Evolutionary conservation across 1,284 basidiomycete genomes (phyloP), one percentile per base, ranked within the genome.

Genomic region (Rugosomyces carneus): DNA sequence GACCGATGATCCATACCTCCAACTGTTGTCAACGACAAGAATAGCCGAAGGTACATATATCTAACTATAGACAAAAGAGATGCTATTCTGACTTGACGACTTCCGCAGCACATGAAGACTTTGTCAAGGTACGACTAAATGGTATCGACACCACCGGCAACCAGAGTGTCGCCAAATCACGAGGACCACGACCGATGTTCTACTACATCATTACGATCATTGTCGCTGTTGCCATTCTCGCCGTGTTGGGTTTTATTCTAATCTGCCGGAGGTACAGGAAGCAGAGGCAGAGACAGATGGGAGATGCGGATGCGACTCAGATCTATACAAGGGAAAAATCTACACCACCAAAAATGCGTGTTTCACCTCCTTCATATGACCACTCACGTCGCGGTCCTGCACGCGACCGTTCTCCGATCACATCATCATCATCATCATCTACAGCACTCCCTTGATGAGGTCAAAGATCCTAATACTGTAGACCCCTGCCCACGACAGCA

Each of bases 11-110:
- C 80, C 82, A 2, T 86, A 73, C 60, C 66, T 84, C 18, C 82
- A 84, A 51, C 63, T 86, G 23, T 68, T 81, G 20, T 70, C 80
- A 1, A 62, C 71, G 8, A 81, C 77, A 3, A 63, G 73, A 44
- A 54, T 60, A 15, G 56, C 61, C 1, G 55, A 70, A 60, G 69
- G 68, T 67, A 42, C 2, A 11, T n/a, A 31, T 40, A 27, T 29
- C 18, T 26, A 11, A 32, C 16, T 11, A 18, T 34, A 6, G 15
- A 34, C 13, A 3, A 34, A 34, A n/a, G 13, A 34, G 3, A 6
- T 3, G 15, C 7, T 16, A 16, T 16, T 15, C 2, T 5, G n/a
- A 15, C 5, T n/a, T 16, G 3, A 15, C 5, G n/a, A 15, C 5
- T 42, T 31, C 51, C 51, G 48, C 24, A 52, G 69, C 76, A 1